A percentile compares a stretch with the other conserved stretches of the same genome.
These are phyloP conservation scores for Zygosaccharomyces rouxii DNA, from an alignment of 805 yeast genomes.

Conservation along the genomic window DNA sequence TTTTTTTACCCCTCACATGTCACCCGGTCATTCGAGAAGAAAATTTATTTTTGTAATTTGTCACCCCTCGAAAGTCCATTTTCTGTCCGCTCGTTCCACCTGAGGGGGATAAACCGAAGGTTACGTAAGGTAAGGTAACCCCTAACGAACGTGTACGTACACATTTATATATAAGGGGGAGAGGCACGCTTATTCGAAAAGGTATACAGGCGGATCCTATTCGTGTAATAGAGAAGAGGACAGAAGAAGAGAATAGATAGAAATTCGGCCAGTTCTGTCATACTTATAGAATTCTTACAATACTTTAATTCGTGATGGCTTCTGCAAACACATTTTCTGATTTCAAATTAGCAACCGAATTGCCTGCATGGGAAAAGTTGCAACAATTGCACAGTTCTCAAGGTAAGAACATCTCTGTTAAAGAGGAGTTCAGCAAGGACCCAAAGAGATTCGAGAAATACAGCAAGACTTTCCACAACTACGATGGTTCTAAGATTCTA, in stretches of 20 bases:
- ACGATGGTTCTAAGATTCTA: conserved; percentile 80
- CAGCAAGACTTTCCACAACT: conserved; percentile 75
- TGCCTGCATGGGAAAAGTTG: conserved; percentile 81
- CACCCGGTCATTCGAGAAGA: no score
- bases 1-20: no score
- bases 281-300: neutral
- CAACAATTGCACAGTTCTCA: conserved; percentile 62
- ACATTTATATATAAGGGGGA: neutral
- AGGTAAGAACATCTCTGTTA: conserved; percentile 69
- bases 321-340: conserved; percentile 38
- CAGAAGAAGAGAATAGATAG: neutral
- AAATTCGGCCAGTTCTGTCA: no score
- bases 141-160: conserved; percentile 1
- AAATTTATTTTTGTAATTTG: no score
- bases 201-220: no score
- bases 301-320: conserved; percentile 10
- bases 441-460: conserved; percentile 68
- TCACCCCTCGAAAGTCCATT: no score
- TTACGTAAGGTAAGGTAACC: neutral
- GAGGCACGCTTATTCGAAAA: no score
- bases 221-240: neutral
- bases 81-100: no score
- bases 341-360: conserved; percentile 62
- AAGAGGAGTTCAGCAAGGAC: conserved; percentile 74
- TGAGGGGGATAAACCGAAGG: neutral